A percentile compares a stretch with the other conserved stretches of the same genome.
Conservation (phyloP, 2,329 filamentous ascomycete species). For the Aspergillus flavus region DNA sequence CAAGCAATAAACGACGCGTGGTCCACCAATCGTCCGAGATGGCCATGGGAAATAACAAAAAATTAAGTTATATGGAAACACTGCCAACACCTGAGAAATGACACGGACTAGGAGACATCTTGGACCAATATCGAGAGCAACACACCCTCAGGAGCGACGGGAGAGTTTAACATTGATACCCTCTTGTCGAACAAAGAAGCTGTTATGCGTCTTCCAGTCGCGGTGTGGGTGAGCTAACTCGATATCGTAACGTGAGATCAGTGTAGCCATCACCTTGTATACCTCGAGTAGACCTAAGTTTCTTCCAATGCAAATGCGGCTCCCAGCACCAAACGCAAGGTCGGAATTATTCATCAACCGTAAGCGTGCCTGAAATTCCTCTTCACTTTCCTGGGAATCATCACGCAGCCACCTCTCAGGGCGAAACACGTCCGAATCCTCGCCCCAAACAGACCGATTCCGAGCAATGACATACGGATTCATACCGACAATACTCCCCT, state of each 20-base stretch:
- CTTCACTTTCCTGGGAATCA: slow-evolving; percentile 33
- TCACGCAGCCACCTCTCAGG: slow-evolving; percentile 54
- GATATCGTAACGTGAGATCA: slow-evolving; percentile 54
- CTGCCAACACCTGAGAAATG: neutral
- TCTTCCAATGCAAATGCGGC: slow-evolving; percentile 58
- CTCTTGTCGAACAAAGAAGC: slow-evolving; percentile 63
- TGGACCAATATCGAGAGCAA: neutral
- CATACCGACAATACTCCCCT: slow-evolving; percentile 38
- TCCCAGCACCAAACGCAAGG: slow-evolving; percentile 56
- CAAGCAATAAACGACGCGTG: neutral
- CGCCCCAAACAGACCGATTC: slow-evolving; percentile 48
- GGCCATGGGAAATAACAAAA: neutral
- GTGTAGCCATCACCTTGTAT: slow-evolving; percentile 60
- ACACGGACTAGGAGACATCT: neutral
- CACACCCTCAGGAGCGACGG: neutral
- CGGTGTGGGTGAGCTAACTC: slow-evolving; percentile 54
- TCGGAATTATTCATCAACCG: slow-evolving; percentile 43
- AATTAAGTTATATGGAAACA: too few relatives aligned
- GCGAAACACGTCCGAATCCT: slow-evolving; percentile 48
- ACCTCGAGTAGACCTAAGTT: slow-evolving; percentile 60
- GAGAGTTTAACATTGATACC: slow-evolving; percentile 52
- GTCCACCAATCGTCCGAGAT: neutral
- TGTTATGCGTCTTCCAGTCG: slow-evolving; percentile 56
- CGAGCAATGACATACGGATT: slow-evolving; percentile 40
- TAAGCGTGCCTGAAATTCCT: slow-evolving; percentile 37